Evolutionary conservation across 192 early-diverging fungal genomes (phyloP).

Genomic region (Phycomyces nitens): DNA sequence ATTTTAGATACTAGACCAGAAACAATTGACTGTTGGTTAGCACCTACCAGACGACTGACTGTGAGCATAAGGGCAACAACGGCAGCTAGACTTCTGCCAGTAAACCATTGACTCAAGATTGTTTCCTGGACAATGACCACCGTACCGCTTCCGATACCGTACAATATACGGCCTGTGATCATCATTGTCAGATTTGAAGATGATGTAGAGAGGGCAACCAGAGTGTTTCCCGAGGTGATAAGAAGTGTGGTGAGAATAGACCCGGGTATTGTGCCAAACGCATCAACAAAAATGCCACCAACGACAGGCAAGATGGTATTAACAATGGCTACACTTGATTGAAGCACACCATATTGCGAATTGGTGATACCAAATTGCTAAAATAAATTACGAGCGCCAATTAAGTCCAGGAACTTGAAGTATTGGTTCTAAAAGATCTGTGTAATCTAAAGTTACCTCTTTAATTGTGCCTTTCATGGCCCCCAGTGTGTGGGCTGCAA

Average conservation of each 20-base stretch:
- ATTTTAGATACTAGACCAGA: no score
- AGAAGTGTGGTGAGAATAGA: constrained; percentile 51
- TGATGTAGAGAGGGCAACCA: constrained; percentile 50
- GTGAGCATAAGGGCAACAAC: constrained; percentile 69
- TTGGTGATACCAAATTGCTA: constrained; percentile 61
- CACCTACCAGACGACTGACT: constrained; percentile 58
- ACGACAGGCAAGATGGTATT: constrained; percentile 56
- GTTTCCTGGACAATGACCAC: constrained; percentile 80
- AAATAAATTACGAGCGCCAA: constrained; percentile 1
- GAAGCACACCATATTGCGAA: constrained; percentile 62
- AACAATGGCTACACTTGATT: constrained; percentile 59
- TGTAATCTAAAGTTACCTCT: constrained; percentile 45
- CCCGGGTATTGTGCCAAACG: constrained; percentile 57
- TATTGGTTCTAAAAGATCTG: not conserved
- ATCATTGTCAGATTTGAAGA: constrained; percentile 43
- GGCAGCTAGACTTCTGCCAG: constrained; percentile 59
- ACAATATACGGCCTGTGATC: constrained; percentile 53
- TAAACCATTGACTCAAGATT: constrained; percentile 75
- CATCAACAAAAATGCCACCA: constrained; percentile 51
- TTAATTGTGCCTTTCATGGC: constrained; percentile 74
- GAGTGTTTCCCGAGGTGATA: constrained; percentile 52
- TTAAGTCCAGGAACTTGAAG: no score
- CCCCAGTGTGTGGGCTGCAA: constrained; percentile 68
- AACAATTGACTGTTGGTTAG: no score
- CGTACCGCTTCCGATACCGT: constrained; percentile 69